A percentile compares a stretch with the other conserved stretches of the same genome.
phyloP scores from a whole-genome alignment of 148 eudicot species.

The Rhododendron ferrugineum region DNA sequence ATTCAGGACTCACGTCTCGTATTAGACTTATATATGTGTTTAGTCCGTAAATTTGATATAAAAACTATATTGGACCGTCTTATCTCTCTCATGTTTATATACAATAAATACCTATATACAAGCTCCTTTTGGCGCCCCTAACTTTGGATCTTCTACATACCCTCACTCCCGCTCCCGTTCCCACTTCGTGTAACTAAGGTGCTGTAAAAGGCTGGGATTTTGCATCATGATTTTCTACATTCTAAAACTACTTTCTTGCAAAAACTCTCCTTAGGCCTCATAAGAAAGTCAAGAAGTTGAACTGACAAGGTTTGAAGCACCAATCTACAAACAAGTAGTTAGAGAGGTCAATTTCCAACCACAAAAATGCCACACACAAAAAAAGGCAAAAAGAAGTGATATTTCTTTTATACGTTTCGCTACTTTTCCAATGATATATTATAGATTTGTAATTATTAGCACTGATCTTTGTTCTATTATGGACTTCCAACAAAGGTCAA shows the following conservation, averaged over 20 bases:
- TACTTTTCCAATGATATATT: too few relatives aligned
- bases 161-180: not conserved
- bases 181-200: not conserved
- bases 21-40: too few relatives aligned
- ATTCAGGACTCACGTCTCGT: too few relatives aligned
- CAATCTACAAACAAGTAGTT: not conserved
- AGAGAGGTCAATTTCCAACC: not conserved
- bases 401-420: too few relatives aligned
- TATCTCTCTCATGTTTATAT: too few relatives aligned
- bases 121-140: not conserved
- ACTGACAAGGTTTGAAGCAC: not conserved
- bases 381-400: too few relatives aligned
- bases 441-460: too few relatives aligned
- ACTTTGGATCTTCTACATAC: too few relatives aligned
- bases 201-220: not conserved
- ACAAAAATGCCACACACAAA: not conserved
- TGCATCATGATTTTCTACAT: not conserved
- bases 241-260: not conserved
- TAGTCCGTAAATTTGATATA: too few relatives aligned
- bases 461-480: too few relatives aligned
- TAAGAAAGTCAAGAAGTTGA: not conserved
- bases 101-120: not conserved
- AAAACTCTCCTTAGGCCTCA: not conserved
- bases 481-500: too few relatives aligned
- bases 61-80: too few relatives aligned